Percentiles rank a stretch among this genome's conserved stretches.
phyloP scores from a whole-genome alignment of 495 filamentous ascomycete species.

The Daldinia concentrica region DNA sequence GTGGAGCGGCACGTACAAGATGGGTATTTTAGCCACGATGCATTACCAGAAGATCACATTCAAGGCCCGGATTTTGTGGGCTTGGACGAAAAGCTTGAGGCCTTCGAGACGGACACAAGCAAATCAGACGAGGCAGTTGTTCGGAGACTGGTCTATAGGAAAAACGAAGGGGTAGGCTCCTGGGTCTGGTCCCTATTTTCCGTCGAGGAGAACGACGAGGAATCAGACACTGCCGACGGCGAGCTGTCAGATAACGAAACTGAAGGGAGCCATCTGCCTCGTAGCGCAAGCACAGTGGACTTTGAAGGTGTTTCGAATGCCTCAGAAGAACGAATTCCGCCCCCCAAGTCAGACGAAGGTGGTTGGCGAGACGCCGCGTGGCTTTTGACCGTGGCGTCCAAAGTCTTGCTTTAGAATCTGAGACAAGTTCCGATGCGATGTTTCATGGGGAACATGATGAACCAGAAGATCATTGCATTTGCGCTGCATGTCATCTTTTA shows the following conservation, averaged over 20 bases:
- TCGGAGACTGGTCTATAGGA: slow-evolving; percentile 63
- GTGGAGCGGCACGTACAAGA: slow-evolving; percentile 50
- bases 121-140: slow-evolving; percentile 65
- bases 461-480: slow-evolving; percentile 11
- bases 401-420: slow-evolving; percentile 67
- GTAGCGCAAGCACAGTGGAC: slow-evolving; percentile 45
- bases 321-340: slow-evolving; percentile 49
- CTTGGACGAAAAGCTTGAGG: slow-evolving; percentile 59
- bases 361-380: slow-evolving; percentile 88
- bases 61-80: slow-evolving; percentile 70
- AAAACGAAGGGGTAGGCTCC: slow-evolving; percentile 73
- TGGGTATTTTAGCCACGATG: slow-evolving; percentile 58
- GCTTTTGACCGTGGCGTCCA: slow-evolving; percentile 80
- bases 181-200: slow-evolving; percentile 86
- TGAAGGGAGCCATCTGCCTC: slow-evolving; percentile 45
- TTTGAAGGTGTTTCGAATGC: slow-evolving; percentile 41
- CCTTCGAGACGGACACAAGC: slow-evolving; percentile 50
- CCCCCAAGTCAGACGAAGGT: slow-evolving; percentile 60
- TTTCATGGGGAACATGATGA: slow-evolving; percentile 17
- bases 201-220: slow-evolving; percentile 67
- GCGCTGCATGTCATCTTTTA: slow-evolving; percentile 22
- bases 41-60: slow-evolving; percentile 45
- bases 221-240: slow-evolving; percentile 53
- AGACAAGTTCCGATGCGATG: slow-evolving; percentile 10
- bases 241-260: slow-evolving; percentile 52